phyloP scores from a whole-genome alignment of 805 yeast genomes.

The Starmerella bacillaris region DNA sequence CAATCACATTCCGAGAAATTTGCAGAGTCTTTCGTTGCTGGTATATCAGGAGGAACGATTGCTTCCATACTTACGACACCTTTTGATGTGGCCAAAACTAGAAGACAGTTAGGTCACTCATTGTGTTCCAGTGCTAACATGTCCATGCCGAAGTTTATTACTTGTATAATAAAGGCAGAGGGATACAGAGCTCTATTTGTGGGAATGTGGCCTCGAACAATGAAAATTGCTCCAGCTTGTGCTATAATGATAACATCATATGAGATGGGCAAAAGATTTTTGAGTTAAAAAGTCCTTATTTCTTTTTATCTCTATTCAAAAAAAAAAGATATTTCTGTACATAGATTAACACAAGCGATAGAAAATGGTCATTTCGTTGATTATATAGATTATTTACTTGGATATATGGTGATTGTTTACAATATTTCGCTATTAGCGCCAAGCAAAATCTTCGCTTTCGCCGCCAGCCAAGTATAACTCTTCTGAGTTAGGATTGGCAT shows the following conservation, averaged over 20 bases:
- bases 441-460: no score
- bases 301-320: no score
- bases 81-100: slow-evolving; percentile 91
- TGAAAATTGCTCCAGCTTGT: slow-evolving; percentile 92
- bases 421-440: no score
- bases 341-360: no score
- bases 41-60: slow-evolving; percentile 63
- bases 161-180: slow-evolving; percentile 46
- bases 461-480: no score
- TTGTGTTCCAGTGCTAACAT: slow-evolving; percentile 15
- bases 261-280: slow-evolving; percentile 64
- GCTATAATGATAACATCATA: slow-evolving; percentile 96
- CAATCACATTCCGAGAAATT: slow-evolving; percentile 18
- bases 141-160: slow-evolving; percentile 52
- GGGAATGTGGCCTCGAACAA: slow-evolving; percentile 68
- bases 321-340: no score
- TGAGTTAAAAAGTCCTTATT: no score
- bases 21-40: slow-evolving; percentile 42
- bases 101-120: slow-evolving; percentile 51
- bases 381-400: no score
- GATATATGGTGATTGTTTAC: no score
- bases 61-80: slow-evolving; percentile 87
- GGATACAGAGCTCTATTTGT: slow-evolving; percentile 74
- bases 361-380: no score
- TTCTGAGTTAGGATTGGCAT: no score